Evolutionary conservation across 805 yeast species (phyloP).

Genomic region (Ogataea degrootiae): DNA sequence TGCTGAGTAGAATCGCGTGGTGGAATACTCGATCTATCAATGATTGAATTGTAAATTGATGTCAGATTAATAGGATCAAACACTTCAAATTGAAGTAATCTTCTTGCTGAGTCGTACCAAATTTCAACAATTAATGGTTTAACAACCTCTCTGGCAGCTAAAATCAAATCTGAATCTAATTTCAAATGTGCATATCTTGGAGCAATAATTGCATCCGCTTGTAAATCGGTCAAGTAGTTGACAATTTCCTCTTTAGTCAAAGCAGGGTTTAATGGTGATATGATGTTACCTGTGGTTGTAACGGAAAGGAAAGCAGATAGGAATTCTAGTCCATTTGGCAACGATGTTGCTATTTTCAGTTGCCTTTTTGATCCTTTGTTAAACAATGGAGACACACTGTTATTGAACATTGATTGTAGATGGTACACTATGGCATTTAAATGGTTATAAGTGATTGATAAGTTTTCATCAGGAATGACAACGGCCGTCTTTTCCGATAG

Average conservation of each 20-base stretch:
- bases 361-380: conserved; percentile 29
- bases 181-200: conserved; percentile 43
- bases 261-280: conserved; percentile 66
- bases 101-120: conserved; percentile 38
- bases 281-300: conserved; percentile 51
- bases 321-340: conserved; percentile 59
- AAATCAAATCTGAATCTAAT: conserved; percentile 26
- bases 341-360: conserved; percentile 51
- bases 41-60: conserved; percentile 16
- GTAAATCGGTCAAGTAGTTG: conserved; percentile 58
- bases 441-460: conserved; percentile 39
- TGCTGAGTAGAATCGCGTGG: conserved; percentile 6
- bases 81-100: conserved; percentile 37
- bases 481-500: conserved; percentile 39
- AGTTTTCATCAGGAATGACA: conserved; percentile 41
- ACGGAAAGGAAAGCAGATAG: conserved; percentile 51
- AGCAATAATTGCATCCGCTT: conserved; percentile 53
- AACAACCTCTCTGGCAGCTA: conserved; percentile 30
- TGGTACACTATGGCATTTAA: conserved; percentile 42
- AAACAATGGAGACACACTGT: conserved; percentile 38
- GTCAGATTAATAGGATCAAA: conserved; percentile 11
- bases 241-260: conserved; percentile 59
- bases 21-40: conserved; percentile 11
- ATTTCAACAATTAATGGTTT: conserved; percentile 55
- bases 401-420: conserved; percentile 43